phyloP scores from a whole-genome alignment of 2,329 filamentous ascomycete species.

The Neoascochyta sp. region DNA sequence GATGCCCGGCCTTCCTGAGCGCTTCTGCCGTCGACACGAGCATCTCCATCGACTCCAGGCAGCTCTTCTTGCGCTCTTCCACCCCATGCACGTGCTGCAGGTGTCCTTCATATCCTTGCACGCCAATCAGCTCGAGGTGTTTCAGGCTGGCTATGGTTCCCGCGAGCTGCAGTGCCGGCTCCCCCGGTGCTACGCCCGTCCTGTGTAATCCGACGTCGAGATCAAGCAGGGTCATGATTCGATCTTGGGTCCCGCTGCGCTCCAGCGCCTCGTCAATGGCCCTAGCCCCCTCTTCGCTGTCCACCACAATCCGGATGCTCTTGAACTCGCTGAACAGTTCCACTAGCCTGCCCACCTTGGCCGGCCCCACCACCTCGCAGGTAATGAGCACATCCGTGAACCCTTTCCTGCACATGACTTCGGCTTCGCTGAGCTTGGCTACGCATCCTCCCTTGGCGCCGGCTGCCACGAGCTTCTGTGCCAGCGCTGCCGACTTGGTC shows the following conservation, averaged over 20 bases:
- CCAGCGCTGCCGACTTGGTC: constrained; percentile 49
- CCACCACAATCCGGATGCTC: constrained; percentile 47
- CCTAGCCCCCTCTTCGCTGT: constrained; percentile 45
- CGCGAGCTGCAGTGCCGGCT: constrained; percentile 42
- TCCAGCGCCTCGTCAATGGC: constrained; percentile 46
- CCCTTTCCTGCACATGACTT: constrained; percentile 41
- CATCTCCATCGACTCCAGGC: constrained; percentile 46
- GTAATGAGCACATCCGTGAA: constrained; percentile 52
- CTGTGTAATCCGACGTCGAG: constrained; percentile 51
- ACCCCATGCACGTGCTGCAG: constrained; percentile 50
- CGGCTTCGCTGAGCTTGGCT: constrained; percentile 49
- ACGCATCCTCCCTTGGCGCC: constrained; percentile 53
- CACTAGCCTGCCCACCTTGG: constrained; percentile 48
- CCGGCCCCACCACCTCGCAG: constrained; percentile 48
- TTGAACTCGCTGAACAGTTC: constrained; percentile 43
- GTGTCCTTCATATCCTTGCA: constrained; percentile 55
- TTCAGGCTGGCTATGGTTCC: constrained; percentile 36
- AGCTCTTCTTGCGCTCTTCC: constrained; percentile 43
- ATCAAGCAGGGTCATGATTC: constrained; percentile 46
- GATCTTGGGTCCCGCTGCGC: constrained; percentile 35
- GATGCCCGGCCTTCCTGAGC: constrained; percentile 43
- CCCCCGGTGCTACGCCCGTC: constrained; percentile 47
- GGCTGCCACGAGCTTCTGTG: constrained; percentile 43
- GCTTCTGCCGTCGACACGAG: constrained; percentile 44
- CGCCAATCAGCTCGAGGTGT: constrained; percentile 46